Evolutionary conservation across 2,329 filamentous ascomycete genomes (phyloP).

Genomic region (Dactylellina haptotyla): DNA sequence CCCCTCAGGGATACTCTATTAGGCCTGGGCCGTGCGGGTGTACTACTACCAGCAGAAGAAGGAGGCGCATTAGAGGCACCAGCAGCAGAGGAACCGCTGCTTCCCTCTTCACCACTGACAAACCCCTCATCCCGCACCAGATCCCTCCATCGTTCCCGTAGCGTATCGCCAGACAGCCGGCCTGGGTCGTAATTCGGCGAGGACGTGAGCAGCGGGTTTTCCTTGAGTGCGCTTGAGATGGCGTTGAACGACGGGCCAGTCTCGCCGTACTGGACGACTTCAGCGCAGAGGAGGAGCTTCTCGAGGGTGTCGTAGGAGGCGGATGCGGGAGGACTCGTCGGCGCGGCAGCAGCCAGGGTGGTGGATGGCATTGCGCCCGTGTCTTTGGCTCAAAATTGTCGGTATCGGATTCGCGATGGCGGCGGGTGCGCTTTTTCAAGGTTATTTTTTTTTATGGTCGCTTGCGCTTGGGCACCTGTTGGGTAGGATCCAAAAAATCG

Average conservation of each 20-base stretch:
- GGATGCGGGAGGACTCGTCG: conserved; percentile 31
- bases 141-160: conserved; percentile 48
- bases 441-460: not conserved
- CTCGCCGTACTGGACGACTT: conserved; percentile 49
- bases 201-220: conserved; percentile 43
- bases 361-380: conserved; percentile 45
- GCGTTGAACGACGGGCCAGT: conserved; percentile 35
- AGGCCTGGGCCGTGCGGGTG: conserved; percentile 25
- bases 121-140: conserved; percentile 47
- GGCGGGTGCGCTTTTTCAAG: not conserved
- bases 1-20: conserved; percentile 47
- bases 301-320: conserved; percentile 50
- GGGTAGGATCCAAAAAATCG: conserved; percentile 3
- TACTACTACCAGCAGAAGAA: not conserved
- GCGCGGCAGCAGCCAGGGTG: conserved; percentile 23
- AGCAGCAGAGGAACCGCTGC: not conserved
- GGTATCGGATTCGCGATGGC: not conserved
- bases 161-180: conserved; percentile 42
- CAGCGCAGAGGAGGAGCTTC: conserved; percentile 42
- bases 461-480: not conserved
- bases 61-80: not conserved
- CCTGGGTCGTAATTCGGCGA: conserved; percentile 50
- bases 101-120: conserved; percentile 2
- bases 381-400: not conserved
- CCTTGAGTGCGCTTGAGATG: conserved; percentile 48